phyloP scores from a whole-genome alignment of 371 early-diverging fungal species.

The Mucor mucedo region DNA sequence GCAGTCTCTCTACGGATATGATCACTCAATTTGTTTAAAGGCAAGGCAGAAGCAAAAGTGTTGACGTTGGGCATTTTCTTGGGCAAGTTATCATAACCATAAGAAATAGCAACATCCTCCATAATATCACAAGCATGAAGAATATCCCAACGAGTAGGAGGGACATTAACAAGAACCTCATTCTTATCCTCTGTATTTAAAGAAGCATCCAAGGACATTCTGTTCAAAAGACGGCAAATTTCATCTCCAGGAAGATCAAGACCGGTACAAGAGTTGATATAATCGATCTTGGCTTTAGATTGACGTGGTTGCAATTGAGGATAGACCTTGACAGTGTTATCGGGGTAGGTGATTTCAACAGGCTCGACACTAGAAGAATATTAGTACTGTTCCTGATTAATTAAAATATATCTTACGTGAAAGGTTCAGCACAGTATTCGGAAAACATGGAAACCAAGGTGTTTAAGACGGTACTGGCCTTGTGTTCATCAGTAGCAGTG shows the following conservation, averaged over 20 bases:
- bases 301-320: slow-evolving; percentile 78
- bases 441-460: slow-evolving; percentile 95
- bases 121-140: slow-evolving; percentile 98
- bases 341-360: slow-evolving; percentile 88
- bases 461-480: slow-evolving; percentile 93
- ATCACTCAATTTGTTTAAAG: slow-evolving; percentile 95
- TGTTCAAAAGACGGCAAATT: slow-evolving; percentile 77
- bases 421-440: slow-evolving; percentile 88
- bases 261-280: slow-evolving; percentile 89
- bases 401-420: slow-evolving; percentile 67
- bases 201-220: slow-evolving; percentile 89
- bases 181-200: slow-evolving; percentile 61
- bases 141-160: slow-evolving; percentile 95
- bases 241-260: slow-evolving; percentile 75
- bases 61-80: slow-evolving; percentile 79
- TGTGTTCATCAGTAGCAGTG: slow-evolving; percentile 97
- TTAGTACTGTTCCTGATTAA: neutral
- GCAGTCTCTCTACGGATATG: slow-evolving; percentile 91
- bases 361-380: slow-evolving; percentile 78
- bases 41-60: slow-evolving; percentile 90
- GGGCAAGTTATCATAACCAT: slow-evolving; percentile 96
- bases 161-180: slow-evolving; percentile 81
- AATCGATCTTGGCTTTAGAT: slow-evolving; percentile 77
- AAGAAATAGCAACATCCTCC: slow-evolving; percentile 99
- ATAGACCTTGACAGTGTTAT: slow-evolving; percentile 70